Conservation (phyloP, 345 rosid species). For the Trapa incisa region DNA sequence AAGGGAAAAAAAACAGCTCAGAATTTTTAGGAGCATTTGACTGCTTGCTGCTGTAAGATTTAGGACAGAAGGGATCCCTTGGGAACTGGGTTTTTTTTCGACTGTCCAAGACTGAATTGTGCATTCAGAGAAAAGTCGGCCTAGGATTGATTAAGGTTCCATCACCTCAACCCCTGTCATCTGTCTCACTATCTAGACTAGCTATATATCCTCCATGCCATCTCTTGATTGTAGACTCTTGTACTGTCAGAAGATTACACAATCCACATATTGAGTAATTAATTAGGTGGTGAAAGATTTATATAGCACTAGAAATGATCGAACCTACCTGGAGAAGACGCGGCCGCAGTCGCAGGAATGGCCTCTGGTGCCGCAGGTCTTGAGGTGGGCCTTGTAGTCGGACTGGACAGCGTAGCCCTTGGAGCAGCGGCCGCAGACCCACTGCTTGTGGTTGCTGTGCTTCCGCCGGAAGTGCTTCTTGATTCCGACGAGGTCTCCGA, state of each 20-base stretch:
- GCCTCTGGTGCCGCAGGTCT: conserved; percentile 92
- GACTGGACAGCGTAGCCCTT: conserved; percentile 98
- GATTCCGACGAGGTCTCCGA: conserved; percentile 95
- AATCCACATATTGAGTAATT: background rate
- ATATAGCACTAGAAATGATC: no score
- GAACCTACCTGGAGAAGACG: conserved; percentile 97
- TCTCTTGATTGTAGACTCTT: background rate
- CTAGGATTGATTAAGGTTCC: background rate
- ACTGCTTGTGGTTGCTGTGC: conserved; percentile 79
- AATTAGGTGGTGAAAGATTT: background rate
- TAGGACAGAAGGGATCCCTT: background rate
- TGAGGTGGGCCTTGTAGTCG: conserved; percentile 93
- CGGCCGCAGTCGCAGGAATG: conserved; percentile 98
- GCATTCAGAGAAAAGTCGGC: background rate
- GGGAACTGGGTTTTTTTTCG: background rate
- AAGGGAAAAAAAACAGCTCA: no score
- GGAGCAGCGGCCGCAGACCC: conserved; percentile 87
- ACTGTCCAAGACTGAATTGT: background rate
- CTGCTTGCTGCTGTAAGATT: background rate
- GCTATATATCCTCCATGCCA: background rate
- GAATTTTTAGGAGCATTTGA: background rate
- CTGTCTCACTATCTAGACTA: background rate
- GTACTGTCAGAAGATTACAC: background rate
- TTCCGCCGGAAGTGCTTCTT: conserved; percentile 87
- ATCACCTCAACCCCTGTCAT: background rate